Evolutionary conservation across 2,329 filamentous ascomycete species (phyloP).

Genomic region (Zasmidium citrigriseum): DNA sequence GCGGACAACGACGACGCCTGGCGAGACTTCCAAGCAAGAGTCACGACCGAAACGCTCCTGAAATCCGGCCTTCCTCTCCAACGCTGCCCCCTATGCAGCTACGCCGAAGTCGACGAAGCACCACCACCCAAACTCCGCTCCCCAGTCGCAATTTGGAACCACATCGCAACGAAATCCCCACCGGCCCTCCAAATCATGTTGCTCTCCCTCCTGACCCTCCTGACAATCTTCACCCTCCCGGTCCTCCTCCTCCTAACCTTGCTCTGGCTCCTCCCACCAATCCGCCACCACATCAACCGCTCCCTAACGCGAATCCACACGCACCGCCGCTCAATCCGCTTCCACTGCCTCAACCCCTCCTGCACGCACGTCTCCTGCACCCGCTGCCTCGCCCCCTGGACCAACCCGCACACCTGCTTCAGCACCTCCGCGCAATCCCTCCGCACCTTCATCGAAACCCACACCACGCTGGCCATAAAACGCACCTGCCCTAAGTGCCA

Average conservation of each 20-base stretch:
- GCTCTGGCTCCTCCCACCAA: conserved; percentile 20
- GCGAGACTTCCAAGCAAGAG: conserved; percentile 73
- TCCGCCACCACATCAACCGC: conserved; percentile 25
- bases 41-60: conserved; percentile 74
- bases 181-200: conserved; percentile 52
- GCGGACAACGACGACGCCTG: conserved; percentile 71
- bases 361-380: conserved; percentile 77
- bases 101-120: conserved; percentile 76
- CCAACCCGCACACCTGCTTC: conserved; percentile 86
- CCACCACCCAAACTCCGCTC: conserved; percentile 22
- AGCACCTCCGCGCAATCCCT: conserved; percentile 79
- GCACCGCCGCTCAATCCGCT: conserved; percentile 71
- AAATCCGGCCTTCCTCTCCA: conserved; percentile 74
- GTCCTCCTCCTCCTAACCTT: conserved; percentile 54
- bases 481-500: conserved; percentile 90
- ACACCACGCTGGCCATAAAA: conserved; percentile 91
- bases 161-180: conserved; percentile 33
- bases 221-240: conserved; percentile 43
- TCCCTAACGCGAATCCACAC: conserved; percentile 65
- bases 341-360: conserved; percentile 69
- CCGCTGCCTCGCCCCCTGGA: conserved; percentile 78
- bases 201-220: conserved; percentile 30
- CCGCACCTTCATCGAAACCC: conserved; percentile 86
- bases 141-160: conserved; percentile 23
- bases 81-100: conserved; percentile 86